Base-by-base conservation (phyloP, 192 early-diverging fungal genomes). In the Rhizoclosmatium globosum region DNA sequence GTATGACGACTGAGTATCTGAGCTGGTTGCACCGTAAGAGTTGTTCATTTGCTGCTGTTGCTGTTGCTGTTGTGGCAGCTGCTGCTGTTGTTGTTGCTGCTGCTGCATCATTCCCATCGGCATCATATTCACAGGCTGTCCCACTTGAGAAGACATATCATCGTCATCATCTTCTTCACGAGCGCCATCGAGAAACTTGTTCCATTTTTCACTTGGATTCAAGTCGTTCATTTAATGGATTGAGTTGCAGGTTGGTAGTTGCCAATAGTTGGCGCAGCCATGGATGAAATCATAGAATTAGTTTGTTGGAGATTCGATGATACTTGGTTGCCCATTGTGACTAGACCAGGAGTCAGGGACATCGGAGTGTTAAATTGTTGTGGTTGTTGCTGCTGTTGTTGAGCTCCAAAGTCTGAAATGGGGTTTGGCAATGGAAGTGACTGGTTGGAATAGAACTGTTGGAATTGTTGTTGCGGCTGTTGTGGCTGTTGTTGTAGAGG, bases 91-190 rank as follows among this genome's bases (percentile, higher is more conserved):
- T 31, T 31, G 50, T 53, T 53, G 50, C 1, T 53, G 9, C 50
- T 53, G 50, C 1, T 53, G 50, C 17, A 13, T 7, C 50, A 31
- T 31, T 7, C 38, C 21, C 7, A 31, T 19, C 17, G 60, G 21
- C 60, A 62, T 62, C 7, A 9, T 21, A 23, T 1, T 19, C 0
- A 21, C 38, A 1, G 60, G 11, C 9, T 23, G 9, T 11, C 19
- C 60, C 4, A 42, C 7, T 3, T 19, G 50, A 58, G 15, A 19
- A 45, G 21, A 23, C 11, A 66, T 41, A 67, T 56, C 23, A n/a
- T 43, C 45, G 7, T 60, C 72, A 53, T 76, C 74, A 13, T 76
- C 74, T 15, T 76, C 74, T 6, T 76, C 74, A 19, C 38, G n/a
- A 2, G 9, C 64, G 1, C 42, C 9, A 9, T 23, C 64, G 48